phyloP scores from a whole-genome alignment of 2,329 filamentous ascomycete genomes.

The Fusarium sp. region DNA sequence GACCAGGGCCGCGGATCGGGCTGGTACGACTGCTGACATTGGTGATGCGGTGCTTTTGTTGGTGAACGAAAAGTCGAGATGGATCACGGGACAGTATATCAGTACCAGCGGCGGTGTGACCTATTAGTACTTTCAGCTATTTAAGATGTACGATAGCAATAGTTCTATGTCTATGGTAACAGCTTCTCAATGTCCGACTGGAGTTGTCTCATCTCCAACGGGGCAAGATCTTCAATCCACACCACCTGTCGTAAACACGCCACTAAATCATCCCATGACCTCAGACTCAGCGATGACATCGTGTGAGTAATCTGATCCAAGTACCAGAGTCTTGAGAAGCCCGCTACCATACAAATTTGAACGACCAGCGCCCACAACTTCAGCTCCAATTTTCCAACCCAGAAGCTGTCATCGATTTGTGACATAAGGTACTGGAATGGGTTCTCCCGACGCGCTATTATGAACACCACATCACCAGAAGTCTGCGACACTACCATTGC shows the following conservation, averaged over 20 bases:
- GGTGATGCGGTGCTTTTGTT: conserved; percentile 50
- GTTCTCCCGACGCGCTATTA: background rate
- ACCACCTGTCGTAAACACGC: conserved; percentile 3
- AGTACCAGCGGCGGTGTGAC: conserved; percentile 12
- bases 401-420: background rate
- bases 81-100: conserved; percentile 34
- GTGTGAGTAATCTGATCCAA: conserved; percentile 10
- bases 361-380: conserved; percentile 33
- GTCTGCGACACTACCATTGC: conserved; percentile 24
- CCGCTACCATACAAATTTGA: conserved; percentile 12
- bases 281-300: background rate
- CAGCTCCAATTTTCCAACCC: conserved; percentile 12
- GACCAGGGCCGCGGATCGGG: conserved; percentile 50
- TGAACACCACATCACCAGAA: conserved; percentile 23
- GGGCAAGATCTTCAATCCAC: conserved; percentile 27
- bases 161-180: background rate
- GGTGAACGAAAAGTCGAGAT: conserved; percentile 26
- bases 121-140: background rate
- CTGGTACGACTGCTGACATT: conserved; percentile 55
- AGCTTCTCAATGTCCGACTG: conserved; percentile 7
- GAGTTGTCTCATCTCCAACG: conserved; percentile 23
- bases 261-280: conserved; percentile 19
- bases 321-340: conserved; percentile 13
- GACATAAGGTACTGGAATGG: background rate
- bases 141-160: background rate